Conservation (phyloP, 129 eudicot species). For the Saposhnikovia divaricata region DNA sequence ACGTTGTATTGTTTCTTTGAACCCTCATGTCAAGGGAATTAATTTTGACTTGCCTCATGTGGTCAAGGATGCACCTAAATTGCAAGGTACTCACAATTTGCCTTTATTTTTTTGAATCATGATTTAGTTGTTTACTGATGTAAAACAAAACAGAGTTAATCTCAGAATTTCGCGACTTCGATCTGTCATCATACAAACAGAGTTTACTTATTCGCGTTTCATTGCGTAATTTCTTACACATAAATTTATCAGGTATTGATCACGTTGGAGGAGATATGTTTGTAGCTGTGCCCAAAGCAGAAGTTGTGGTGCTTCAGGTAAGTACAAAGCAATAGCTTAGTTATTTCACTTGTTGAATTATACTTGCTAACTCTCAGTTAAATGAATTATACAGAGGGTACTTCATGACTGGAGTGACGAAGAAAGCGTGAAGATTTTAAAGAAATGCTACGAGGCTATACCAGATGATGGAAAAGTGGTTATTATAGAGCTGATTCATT, state of each 20-base stretch:
- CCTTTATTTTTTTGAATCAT: too few species aligned
- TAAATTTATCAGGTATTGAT: not conserved
- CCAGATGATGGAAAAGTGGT: not conserved
- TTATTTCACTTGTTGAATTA: too few species aligned
- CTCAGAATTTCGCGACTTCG: too few species aligned
- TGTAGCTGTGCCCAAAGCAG: slow-evolving; percentile 3
- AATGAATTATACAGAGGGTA: not conserved
- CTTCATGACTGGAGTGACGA: slow-evolving; percentile 6
- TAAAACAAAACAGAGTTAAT: too few species aligned
- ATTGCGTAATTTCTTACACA: not conserved
- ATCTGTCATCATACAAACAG: too few species aligned
- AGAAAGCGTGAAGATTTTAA: slow-evolving; percentile 4
- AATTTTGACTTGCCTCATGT: slow-evolving; percentile 20
- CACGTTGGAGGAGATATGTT: slow-evolving; percentile 12
- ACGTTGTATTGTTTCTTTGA: slow-evolving; percentile 1
- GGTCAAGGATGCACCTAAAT: slow-evolving; percentile 10
- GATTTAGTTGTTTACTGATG: too few species aligned
- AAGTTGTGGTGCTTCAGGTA: not conserved
- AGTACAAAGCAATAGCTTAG: not conserved
- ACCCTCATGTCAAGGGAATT: slow-evolving; percentile 12
- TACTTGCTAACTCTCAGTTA: not conserved
- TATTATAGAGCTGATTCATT: not conserved
- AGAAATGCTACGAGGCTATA: slow-evolving; percentile 5
- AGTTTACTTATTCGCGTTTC: too few species aligned
- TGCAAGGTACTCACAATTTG: not conserved